Conservation (phyloP, 2,329 filamentous ascomycete genomes). For the Huntiella savannae region DNA sequence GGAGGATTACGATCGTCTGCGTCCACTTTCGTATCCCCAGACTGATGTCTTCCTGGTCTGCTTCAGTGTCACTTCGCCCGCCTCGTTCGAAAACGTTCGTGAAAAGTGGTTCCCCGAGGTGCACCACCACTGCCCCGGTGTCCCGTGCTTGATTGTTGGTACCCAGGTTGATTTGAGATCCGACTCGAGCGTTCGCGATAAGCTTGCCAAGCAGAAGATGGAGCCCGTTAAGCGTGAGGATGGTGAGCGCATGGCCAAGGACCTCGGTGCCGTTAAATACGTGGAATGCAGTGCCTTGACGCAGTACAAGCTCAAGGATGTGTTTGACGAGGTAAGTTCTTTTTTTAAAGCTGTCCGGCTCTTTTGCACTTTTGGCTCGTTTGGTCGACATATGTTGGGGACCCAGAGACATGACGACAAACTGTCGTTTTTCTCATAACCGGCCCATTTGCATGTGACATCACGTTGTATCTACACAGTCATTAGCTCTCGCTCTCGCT, state of each 20-base stretch:
- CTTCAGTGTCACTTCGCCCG: conserved; percentile 93
- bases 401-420: too few relatives aligned
- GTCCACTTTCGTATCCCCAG: conserved; percentile 91
- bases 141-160: conserved; percentile 92
- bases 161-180: conserved; percentile 94
- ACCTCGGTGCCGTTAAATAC: conserved; percentile 94
- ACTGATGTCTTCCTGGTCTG: conserved; percentile 98
- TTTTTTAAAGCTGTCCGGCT: too few relatives aligned
- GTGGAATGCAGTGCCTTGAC: conserved; percentile 96
- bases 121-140: conserved; percentile 93
- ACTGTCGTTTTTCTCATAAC: too few relatives aligned
- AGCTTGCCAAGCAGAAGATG: conserved; percentile 94
- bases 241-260: conserved; percentile 89
- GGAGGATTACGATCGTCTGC: conserved; percentile 96
- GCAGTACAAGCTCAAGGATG: conserved; percentile 96
- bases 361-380: too few relatives aligned
- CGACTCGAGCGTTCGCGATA: conserved; percentile 70
- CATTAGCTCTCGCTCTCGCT: background rate
- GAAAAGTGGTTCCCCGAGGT: conserved; percentile 99
- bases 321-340: conserved; percentile 80
- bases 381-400: too few relatives aligned
- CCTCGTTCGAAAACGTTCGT: conserved; percentile 96
- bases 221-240: conserved; percentile 77
- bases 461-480: too few relatives aligned
- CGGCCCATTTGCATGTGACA: too few relatives aligned